Conservation (phyloP, 345 rosid genomes). For the Orychophragmus violaceus region DNA sequence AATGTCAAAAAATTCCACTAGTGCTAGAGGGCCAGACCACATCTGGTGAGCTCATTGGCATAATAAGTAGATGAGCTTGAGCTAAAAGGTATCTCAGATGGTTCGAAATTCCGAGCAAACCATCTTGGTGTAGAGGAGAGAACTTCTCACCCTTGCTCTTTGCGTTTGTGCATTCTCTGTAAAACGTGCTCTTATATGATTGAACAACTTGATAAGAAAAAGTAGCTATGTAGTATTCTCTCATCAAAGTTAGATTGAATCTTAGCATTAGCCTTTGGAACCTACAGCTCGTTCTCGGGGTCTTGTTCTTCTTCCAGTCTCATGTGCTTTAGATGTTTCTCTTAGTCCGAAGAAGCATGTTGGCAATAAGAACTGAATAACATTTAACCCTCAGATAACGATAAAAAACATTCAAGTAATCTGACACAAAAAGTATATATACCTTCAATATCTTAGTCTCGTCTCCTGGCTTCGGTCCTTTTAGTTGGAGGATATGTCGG, state of each 20-base stretch:
- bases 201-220: background rate
- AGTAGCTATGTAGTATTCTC: background rate
- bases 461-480: constrained; percentile 11
- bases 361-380: background rate
- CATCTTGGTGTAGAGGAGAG: constrained; percentile 96
- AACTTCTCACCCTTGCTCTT: constrained; percentile 98
- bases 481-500: constrained; percentile 10
- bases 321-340: no score
- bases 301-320: constrained; percentile 41
- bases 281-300: constrained; percentile 48
- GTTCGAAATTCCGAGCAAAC: background rate
- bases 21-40: no score
- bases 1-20: background rate
- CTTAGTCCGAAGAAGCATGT: background rate
- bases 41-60: no score
- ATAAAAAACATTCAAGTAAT: background rate
- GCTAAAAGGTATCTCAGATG: constrained; percentile 14
- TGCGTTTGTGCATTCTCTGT: constrained; percentile 49
- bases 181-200: constrained; percentile 3
- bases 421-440: background rate
- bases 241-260: constrained; percentile 62
- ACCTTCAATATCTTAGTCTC: constrained; percentile 12
- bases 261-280: constrained; percentile 9
- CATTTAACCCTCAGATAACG: background rate
- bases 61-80: background rate